These are phyloP conservation scores for Anthracocystis panici-leucophaei DNA, from an alignment of 1,284 basidiomycete species.

Conservation along the genomic window DNA sequence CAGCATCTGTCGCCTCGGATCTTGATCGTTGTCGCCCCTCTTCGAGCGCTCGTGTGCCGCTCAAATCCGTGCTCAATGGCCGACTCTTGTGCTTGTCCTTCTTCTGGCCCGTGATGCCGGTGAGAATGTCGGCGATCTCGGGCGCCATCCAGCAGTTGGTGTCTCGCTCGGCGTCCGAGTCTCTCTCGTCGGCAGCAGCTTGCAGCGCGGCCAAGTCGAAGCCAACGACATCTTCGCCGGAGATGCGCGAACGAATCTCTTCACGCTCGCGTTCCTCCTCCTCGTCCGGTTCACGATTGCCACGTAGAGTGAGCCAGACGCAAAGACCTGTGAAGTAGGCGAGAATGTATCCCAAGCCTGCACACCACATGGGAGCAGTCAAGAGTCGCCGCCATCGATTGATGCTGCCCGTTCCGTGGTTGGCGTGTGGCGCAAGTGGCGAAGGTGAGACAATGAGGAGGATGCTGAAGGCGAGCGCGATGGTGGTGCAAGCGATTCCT, in stretches of 20 bases:
- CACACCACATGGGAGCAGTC: constrained; percentile 54
- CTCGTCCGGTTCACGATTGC: constrained; percentile 56
- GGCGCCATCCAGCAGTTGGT: constrained; percentile 54
- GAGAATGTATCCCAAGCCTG: constrained; percentile 55
- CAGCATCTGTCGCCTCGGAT: constrained; percentile 18
- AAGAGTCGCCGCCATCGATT: constrained; percentile 52
- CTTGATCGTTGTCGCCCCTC: constrained; percentile 23
- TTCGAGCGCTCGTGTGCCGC: constrained; percentile 10
- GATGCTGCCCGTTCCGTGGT: constrained; percentile 24
- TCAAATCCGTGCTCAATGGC: constrained; percentile 13
- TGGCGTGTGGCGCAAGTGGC: constrained; percentile 39
- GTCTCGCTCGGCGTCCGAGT: constrained; percentile 28
- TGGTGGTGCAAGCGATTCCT: constrained; percentile 38
- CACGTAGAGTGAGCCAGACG: constrained; percentile 58
- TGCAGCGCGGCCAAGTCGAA: constrained; percentile 40
- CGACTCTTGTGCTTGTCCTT: constrained; percentile 38
- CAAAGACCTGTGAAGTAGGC: constrained; percentile 60
- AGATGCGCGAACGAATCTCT: constrained; percentile 47
- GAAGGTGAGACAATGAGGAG: constrained; percentile 49
- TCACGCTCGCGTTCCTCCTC: constrained; percentile 50
- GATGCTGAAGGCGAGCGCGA: constrained; percentile 50
- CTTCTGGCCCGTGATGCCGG: constrained; percentile 33
- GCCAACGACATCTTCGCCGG: constrained; percentile 43
- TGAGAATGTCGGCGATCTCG: constrained; percentile 47
- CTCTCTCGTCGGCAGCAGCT: constrained; percentile 32